Evolutionary conservation across 106 monocot species (phyloP).

Genomic region (Hemerocallis citrina): DNA sequence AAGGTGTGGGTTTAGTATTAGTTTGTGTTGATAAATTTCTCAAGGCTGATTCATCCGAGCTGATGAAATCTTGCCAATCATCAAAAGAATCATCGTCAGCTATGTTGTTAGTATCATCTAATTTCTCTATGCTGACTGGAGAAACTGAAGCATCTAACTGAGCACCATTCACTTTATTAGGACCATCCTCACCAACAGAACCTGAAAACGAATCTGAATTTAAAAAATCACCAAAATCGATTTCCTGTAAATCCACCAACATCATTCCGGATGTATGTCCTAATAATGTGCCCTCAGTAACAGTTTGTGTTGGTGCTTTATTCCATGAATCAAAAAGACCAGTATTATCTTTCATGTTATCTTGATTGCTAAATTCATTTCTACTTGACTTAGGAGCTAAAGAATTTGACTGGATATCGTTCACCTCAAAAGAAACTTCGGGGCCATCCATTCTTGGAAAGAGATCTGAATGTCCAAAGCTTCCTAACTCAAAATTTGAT

Average conservation of each 20-base stretch:
- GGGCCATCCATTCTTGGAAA: conserved; percentile 6
- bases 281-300: neutral
- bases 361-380: neutral
- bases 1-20: neutral
- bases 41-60: neutral
- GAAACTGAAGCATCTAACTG: neutral
- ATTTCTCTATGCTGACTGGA: neutral
- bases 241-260: conserved; percentile 9
- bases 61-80: conserved; percentile 34
- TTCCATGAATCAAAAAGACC: neutral
- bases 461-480: conserved; percentile 17
- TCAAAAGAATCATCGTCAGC: conserved; percentile 29
- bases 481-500: conserved; percentile 31
- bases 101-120: neutral
- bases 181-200: conserved; percentile 7
- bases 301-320: no score
- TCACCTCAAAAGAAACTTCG: no score
- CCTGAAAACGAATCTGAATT: no score
- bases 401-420: neutral
- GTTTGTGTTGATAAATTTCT: conserved; percentile 13
- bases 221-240: conserved; percentile 33
- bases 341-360: neutral
- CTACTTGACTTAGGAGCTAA: neutral
- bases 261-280: conserved; percentile 7
- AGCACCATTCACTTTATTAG: neutral